Evolutionary conservation across 2,329 filamentous ascomycete species (phyloP).

Genomic region (Hirsutella rhossiliensis): DNA sequence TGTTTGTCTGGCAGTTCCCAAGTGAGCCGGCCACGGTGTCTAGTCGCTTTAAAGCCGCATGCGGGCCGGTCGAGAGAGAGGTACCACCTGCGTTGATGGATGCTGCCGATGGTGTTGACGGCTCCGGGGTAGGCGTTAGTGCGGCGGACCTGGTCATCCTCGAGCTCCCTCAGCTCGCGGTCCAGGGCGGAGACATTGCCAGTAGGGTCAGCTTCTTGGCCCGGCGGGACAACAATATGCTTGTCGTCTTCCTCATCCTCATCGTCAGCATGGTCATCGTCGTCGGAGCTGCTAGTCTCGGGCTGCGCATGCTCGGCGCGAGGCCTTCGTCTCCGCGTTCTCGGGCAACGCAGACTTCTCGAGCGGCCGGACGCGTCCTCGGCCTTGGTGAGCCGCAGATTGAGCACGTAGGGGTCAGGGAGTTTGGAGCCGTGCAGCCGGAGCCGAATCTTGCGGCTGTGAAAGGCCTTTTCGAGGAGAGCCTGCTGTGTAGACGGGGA

Average conservation of each 20-base stretch:
- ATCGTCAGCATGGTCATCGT: slow-evolving; percentile 6
- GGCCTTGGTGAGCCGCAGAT: slow-evolving; percentile 36
- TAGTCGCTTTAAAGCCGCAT: slow-evolving; percentile 40
- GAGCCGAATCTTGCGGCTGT: slow-evolving; percentile 42
- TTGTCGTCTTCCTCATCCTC: slow-evolving; percentile 2
- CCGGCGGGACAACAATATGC: slow-evolving; percentile 8
- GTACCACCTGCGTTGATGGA: slow-evolving; percentile 58
- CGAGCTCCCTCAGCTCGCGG: slow-evolving; percentile 29
- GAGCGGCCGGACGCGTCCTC: slow-evolving; percentile 25
- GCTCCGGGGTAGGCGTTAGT: slow-evolving; percentile 58
- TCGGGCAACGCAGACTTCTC: slow-evolving; percentile 6
- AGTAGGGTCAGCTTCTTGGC: slow-evolving; percentile 3
- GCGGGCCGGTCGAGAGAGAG: slow-evolving; percentile 46
- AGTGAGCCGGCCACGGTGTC: slow-evolving; percentile 7
- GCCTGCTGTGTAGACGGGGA: slow-evolving; percentile 23
- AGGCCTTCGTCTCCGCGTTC: neutral
- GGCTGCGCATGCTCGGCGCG: slow-evolving; percentile 4
- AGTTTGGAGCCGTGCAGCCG: slow-evolving; percentile 41
- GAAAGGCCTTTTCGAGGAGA: slow-evolving; percentile 40
- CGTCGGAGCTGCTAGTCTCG: slow-evolving; percentile 12
- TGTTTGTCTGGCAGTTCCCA: slow-evolving; percentile 4
- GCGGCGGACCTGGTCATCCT: slow-evolving; percentile 40
- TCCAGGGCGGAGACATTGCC: slow-evolving; percentile 22
- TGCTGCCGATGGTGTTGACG: slow-evolving; percentile 50
- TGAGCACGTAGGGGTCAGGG: slow-evolving; percentile 39